Evolutionary conservation across 1,284 basidiomycete genomes (phyloP).

Genomic region (Naganishia sp.): DNA sequence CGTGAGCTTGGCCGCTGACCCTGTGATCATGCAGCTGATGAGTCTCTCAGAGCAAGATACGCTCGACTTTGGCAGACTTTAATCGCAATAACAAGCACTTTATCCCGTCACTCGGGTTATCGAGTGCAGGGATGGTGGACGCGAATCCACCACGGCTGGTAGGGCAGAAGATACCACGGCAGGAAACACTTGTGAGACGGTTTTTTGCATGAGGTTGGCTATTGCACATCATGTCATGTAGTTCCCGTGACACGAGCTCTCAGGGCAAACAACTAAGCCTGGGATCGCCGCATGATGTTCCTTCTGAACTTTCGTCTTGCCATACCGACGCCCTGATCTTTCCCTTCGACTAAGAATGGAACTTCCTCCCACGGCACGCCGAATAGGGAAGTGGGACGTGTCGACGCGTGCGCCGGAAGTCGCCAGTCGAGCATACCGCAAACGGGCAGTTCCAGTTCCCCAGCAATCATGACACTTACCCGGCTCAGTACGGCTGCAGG

Average conservation of each 20-base stretch:
- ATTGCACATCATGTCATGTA: background rate
- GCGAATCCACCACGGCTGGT: conserved; percentile 14
- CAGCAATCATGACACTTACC: conserved; percentile 68
- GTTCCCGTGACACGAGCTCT: background rate
- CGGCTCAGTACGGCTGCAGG: conserved; percentile 56
- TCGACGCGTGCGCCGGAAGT: background rate
- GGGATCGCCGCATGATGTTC: conserved; percentile 79
- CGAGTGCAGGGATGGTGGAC: conserved; percentile 13
- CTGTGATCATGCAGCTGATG: background rate
- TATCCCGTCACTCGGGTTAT: conserved; percentile 27
- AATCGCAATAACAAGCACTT: conserved; percentile 33
- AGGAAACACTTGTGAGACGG: conserved; percentile 19
- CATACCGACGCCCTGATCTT: conserved; percentile 60
- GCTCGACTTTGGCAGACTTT: conserved; percentile 25
- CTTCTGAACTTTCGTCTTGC: conserved; percentile 73
- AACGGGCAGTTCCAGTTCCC: conserved; percentile 81
- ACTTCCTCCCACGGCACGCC: conserved; percentile 65
- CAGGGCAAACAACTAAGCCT: background rate
- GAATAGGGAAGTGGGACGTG: conserved; percentile 45
- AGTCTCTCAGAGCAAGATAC: conserved; percentile 15
- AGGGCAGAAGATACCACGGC: conserved; percentile 22
- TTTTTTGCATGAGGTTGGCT: conserved; percentile 18
- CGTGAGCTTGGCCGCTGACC: conserved; percentile 37
- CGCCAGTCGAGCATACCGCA: conserved; percentile 81
- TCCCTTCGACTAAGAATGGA: conserved; percentile 76